Conservation (phyloP, 345 rosid species). For the Mercurialis annua region DNA sequence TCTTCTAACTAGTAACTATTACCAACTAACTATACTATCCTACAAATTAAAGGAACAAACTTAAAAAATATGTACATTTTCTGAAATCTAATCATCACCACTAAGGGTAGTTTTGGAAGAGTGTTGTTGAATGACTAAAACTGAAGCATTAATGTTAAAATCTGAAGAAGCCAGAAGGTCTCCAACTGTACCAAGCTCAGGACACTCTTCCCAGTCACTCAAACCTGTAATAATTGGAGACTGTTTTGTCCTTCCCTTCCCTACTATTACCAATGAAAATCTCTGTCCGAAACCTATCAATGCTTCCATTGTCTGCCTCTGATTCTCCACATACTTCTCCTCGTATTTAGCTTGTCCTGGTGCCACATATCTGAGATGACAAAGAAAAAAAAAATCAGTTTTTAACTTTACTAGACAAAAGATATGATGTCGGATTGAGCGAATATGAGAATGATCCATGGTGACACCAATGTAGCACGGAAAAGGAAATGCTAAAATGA, state of each 20-base stretch:
- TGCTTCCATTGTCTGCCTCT: constrained; percentile 41
- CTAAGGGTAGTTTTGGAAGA: constrained; percentile 19
- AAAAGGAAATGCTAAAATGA: too few species aligned
- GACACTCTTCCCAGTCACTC: constrained; percentile 95
- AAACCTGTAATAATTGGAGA: constrained; percentile 50
- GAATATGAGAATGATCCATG: too few species aligned
- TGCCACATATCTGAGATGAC: constrained; percentile 43
- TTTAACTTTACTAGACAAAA: not conserved
- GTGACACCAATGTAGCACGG: too few species aligned
- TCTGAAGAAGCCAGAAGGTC: constrained; percentile 66
- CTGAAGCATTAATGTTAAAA: constrained; percentile 45
- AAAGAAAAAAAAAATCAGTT: not conserved
- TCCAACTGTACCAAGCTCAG: constrained; percentile 62
- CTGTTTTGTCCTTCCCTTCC: constrained; percentile 49
- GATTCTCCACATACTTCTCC: constrained; percentile 47
- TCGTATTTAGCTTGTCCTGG: constrained; percentile 54
- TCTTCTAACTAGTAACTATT: too few species aligned
- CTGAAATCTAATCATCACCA: too few species aligned
- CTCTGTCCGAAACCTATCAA: constrained; percentile 47
- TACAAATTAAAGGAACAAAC: too few species aligned
- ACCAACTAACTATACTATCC: too few species aligned
- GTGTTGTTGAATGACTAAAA: constrained; percentile 72
- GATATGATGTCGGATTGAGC: too few species aligned
- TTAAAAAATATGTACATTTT: too few species aligned
- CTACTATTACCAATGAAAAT: constrained; percentile 63